A percentile compares a stretch with the other conserved stretches of the same genome.
Evolutionary conservation across 805 yeast genomes (phyloP).

Genomic region (Starmerella sp.): DNA sequence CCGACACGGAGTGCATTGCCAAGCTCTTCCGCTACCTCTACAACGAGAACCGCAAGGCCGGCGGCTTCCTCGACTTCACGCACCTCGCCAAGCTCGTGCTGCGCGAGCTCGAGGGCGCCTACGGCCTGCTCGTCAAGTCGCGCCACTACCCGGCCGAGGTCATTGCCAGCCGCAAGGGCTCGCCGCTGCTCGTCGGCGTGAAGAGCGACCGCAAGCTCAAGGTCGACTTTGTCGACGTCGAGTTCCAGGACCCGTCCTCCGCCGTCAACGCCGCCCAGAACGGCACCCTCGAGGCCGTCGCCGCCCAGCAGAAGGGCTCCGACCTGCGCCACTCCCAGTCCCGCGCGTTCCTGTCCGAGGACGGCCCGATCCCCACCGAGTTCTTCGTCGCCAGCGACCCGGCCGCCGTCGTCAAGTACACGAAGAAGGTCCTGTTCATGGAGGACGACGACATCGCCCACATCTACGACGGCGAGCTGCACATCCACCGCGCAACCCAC

Average conservation of each 20-base stretch:
- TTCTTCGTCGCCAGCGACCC: slow-evolving; percentile 95
- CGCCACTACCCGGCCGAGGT: slow-evolving; percentile 90
- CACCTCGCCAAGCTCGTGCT: slow-evolving; percentile 87
- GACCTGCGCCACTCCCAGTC: slow-evolving; percentile 79
- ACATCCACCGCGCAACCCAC: slow-evolving; percentile 90
- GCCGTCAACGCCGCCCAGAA: slow-evolving; percentile 20
- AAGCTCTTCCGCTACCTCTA: slow-evolving; percentile 84
- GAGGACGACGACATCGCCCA: slow-evolving; percentile 99
- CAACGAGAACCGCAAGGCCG: slow-evolving; percentile 62
- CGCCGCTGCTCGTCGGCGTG: slow-evolving; percentile 94
- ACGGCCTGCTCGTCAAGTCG: slow-evolving; percentile 88
- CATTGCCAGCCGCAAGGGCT: slow-evolving; percentile 95
- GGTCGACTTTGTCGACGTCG: slow-evolving; percentile 97
- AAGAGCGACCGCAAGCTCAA: slow-evolving; percentile 85
- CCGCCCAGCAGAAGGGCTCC: slow-evolving; percentile 41
- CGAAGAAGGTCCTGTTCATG: slow-evolving; percentile 88
- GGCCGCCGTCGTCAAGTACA: slow-evolving; percentile 89
- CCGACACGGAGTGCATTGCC: slow-evolving; percentile 97
- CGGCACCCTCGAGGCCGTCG: slow-evolving; percentile 32
- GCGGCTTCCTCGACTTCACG: slow-evolving; percentile 60
- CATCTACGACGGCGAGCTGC: slow-evolving; percentile 94
- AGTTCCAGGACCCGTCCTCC: slow-evolving; percentile 58
- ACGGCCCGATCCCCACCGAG: slow-evolving; percentile 91
- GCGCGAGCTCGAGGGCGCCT: slow-evolving; percentile 91
- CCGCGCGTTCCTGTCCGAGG: slow-evolving; percentile 92